A percentile compares a stretch with the other conserved stretches of the same genome.
These are phyloP conservation scores for Pistacia vera DNA, from an alignment of 345 rosid genomes.

Conservation along the genomic window DNA sequence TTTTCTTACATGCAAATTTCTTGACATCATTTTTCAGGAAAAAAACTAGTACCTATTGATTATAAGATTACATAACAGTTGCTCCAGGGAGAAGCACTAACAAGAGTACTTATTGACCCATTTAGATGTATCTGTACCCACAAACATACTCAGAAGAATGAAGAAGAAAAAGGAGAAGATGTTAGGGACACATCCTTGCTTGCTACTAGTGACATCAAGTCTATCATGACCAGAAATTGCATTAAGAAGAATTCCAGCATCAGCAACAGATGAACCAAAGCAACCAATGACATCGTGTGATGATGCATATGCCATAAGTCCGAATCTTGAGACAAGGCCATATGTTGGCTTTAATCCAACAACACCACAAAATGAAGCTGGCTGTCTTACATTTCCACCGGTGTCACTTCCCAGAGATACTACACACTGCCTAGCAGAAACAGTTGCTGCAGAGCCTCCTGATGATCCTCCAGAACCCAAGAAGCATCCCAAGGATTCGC, in stretches of 20 bases:
- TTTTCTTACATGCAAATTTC: background rate
- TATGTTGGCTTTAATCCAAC: slow-evolving; percentile 94
- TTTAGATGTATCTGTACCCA: background rate
- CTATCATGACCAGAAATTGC: slow-evolving; percentile 82
- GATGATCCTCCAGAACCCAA: slow-evolving; percentile 97
- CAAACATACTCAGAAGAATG: background rate
- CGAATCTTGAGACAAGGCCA: slow-evolving; percentile 93
- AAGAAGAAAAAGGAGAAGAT: background rate
- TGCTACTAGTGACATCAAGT: slow-evolving; percentile 83
- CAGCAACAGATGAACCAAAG: slow-evolving; percentile 83
- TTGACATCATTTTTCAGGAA: background rate
- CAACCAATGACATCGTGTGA: slow-evolving; percentile 93
- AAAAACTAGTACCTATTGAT: background rate
- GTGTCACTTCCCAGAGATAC: slow-evolving; percentile 97
- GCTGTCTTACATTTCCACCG: slow-evolving; percentile 99
- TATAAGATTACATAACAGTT: background rate
- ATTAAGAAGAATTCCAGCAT: slow-evolving; percentile 82
- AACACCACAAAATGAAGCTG: slow-evolving; percentile 93
- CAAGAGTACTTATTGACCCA: background rate
- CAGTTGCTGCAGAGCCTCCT: slow-evolving; percentile 96
- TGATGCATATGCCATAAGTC: slow-evolving; percentile 95
- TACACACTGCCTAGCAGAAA: slow-evolving; percentile 85
- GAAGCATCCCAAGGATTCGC: slow-evolving; percentile 91
- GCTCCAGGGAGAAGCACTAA: background rate
- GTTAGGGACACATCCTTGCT: slow-evolving; percentile 45